These are phyloP conservation scores for Pseudozyma hubeiensis DNA, from an alignment of 1,284 basidiomycete species.

Conservation along the genomic window DNA sequence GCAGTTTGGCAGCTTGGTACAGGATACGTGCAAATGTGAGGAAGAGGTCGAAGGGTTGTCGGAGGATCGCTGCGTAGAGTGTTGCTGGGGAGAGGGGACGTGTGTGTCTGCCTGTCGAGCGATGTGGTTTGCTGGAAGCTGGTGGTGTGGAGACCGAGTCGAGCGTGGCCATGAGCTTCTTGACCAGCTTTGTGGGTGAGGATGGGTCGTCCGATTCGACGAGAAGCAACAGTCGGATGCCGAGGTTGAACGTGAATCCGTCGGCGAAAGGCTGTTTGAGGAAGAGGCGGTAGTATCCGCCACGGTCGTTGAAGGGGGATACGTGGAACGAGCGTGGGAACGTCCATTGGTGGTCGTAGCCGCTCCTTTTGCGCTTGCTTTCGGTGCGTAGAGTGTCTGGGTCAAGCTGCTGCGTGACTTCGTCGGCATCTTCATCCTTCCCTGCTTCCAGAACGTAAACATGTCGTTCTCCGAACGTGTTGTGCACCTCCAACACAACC, in stretches of 20 bases:
- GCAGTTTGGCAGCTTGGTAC: conserved; percentile 77
- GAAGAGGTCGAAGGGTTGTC: conserved; percentile 74
- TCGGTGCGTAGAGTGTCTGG: too few species aligned
- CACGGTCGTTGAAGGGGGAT: conserved; percentile 82
- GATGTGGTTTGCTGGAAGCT: neutral
- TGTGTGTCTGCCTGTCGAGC: conserved; percentile 13
- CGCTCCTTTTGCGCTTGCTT: neutral
- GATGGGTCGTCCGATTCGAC: conserved; percentile 22
- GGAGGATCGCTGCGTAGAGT: conserved; percentile 72
- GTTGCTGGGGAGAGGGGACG: conserved; percentile 71
- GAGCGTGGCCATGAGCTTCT: conserved; percentile 73
- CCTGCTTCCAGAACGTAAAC: conserved; percentile 73
- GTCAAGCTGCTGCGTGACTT: neutral
- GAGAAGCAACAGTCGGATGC: conserved; percentile 50
- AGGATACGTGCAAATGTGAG: conserved; percentile 77
- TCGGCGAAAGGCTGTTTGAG: conserved; percentile 44
- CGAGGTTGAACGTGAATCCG: conserved; percentile 17
- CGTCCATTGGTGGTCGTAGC: conserved; percentile 78
- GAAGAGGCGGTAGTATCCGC: conserved; percentile 75
- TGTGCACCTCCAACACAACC: conserved; percentile 80
- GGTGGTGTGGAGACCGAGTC: conserved; percentile 69
- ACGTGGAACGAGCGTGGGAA: conserved; percentile 81
- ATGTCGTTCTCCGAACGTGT: conserved; percentile 81
- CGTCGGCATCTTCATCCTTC: conserved; percentile 68
- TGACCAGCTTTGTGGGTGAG: conserved; percentile 27